phyloP scores from a whole-genome alignment of 1,284 basidiomycete species.

The Pseudozyma flocculosa region DNA sequence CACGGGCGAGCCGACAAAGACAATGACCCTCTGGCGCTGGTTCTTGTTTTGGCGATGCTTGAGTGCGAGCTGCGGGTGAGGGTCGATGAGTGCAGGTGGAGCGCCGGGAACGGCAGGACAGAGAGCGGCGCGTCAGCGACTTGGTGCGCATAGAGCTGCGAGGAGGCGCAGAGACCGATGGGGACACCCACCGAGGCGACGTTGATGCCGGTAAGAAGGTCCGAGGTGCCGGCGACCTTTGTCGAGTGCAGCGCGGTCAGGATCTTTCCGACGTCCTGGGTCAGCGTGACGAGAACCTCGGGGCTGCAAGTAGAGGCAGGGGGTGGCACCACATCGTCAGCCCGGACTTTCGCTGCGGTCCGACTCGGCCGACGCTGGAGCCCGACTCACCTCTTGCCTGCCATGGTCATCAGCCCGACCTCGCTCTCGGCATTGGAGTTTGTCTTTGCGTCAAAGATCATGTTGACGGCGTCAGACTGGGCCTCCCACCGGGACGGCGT shows the following conservation, averaged over 20 bases:
- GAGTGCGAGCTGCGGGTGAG: conserved; percentile 68
- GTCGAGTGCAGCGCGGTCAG: conserved; percentile 74
- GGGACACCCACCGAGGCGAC: conserved; percentile 64
- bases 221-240: conserved; percentile 74
- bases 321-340: no score
- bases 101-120: no score
- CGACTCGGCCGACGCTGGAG: no score
- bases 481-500: conserved; percentile 77
- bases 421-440: conserved; percentile 92
- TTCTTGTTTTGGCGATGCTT: conserved; percentile 99
- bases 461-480: conserved; percentile 86
- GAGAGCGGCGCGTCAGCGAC: neutral
- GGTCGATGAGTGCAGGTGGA: no score
- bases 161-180: no score
- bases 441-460: conserved; percentile 88
- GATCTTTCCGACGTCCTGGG: conserved; percentile 91
- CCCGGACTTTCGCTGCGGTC: no score
- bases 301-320: no score
- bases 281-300: conserved; percentile 91
- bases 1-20: conserved; percentile 83
- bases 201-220: conserved; percentile 85
- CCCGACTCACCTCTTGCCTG: conserved; percentile 59
- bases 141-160: neutral
- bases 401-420: conserved; percentile 97
- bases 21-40: conserved; percentile 88